phyloP scores from a whole-genome alignment of 352 stramenopile genomes.

The Blastocystis sp. region DNA sequence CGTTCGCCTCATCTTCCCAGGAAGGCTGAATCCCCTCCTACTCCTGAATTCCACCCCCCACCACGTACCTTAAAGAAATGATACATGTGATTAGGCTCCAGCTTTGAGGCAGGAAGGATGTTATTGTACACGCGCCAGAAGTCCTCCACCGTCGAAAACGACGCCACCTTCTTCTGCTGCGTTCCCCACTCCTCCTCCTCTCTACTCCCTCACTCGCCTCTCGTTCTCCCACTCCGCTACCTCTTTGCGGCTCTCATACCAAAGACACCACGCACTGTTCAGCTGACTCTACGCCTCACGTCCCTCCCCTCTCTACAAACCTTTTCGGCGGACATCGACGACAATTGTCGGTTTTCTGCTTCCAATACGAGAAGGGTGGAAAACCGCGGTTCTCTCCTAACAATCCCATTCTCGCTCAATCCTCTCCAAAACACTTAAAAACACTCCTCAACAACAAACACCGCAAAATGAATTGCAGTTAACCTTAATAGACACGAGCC shows the following conservation, averaged over 20 bases:
- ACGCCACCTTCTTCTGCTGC: slow-evolving; percentile 7
- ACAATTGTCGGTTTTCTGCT: too few species aligned
- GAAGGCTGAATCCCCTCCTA: slow-evolving; percentile 21
- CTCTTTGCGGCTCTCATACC: slow-evolving; percentile 15
- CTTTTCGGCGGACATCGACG: too few species aligned
- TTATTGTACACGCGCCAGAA: slow-evolving; percentile 21
- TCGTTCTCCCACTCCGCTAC: neutral
- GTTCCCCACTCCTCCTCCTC: slow-evolving; percentile 5
- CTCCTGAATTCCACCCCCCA: neutral
- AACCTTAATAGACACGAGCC: too few species aligned
- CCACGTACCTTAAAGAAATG: slow-evolving; percentile 31
- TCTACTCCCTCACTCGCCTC: neutral
- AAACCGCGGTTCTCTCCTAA: too few species aligned
- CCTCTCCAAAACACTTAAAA: too few species aligned
- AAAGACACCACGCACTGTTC: slow-evolving; percentile 12
- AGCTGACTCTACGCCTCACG: slow-evolving; percentile 3
- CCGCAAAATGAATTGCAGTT: too few species aligned
- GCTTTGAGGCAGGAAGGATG: neutral
- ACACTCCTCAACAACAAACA: too few species aligned
- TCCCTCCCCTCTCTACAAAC: too few species aligned
- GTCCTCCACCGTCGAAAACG: slow-evolving; percentile 24
- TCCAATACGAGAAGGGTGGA: too few species aligned
- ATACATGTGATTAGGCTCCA: neutral
- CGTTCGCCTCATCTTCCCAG: slow-evolving; percentile 41
- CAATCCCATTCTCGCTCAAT: too few species aligned